phyloP scores from a whole-genome alignment of 2,329 filamentous ascomycete species.

The Neofusicoccum ribis region DNA sequence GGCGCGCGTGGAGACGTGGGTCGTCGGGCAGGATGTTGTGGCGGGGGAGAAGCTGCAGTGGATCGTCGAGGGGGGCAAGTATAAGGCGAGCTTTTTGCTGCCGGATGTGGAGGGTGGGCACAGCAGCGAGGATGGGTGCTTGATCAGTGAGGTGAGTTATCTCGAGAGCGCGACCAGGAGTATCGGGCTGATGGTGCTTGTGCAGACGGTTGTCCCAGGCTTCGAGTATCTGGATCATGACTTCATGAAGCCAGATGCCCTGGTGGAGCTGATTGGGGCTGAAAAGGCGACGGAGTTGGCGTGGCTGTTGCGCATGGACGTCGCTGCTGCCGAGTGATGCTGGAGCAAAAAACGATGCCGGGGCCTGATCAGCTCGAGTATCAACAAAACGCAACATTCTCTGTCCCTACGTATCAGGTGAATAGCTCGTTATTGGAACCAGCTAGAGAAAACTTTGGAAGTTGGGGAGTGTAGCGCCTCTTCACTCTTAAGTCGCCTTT shows the following conservation, averaged over 20 bases:
- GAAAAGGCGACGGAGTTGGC: constrained; percentile 52
- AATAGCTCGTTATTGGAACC: too few relatives aligned
- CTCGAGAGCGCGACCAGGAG: too few relatives aligned
- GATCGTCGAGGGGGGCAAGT: constrained; percentile 68
- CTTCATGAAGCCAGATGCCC: constrained; percentile 57
- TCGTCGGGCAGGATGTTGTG: constrained; percentile 60
- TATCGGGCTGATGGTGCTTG: too few relatives aligned
- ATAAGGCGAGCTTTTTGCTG: constrained; percentile 64
- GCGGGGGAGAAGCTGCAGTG: constrained; percentile 65
- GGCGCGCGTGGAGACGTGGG: constrained; percentile 62
- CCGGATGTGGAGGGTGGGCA: constrained; percentile 44
- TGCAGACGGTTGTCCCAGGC: constrained; percentile 63
- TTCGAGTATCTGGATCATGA: constrained; percentile 69
- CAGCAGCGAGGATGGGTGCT: constrained; percentile 49
- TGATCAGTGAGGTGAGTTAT: constrained; percentile 60
- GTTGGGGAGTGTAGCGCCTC: too few relatives aligned
- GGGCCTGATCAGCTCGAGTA: constrained; percentile 22
- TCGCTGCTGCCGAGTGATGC: too few relatives aligned
- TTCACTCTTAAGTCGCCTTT: too few relatives aligned
- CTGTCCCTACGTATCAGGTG: too few relatives aligned
- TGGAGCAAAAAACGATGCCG: too few relatives aligned
- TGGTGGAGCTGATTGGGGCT: constrained; percentile 55
- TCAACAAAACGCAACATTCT: not conserved
- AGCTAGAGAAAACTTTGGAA: too few relatives aligned
- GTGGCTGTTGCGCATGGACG: constrained; percentile 36